A percentile compares a stretch with the other conserved stretches of the same genome.
Evolutionary conservation across 495 filamentous ascomycete genomes (phyloP).

Genomic region (Polyplosphaeria fusca): DNA sequence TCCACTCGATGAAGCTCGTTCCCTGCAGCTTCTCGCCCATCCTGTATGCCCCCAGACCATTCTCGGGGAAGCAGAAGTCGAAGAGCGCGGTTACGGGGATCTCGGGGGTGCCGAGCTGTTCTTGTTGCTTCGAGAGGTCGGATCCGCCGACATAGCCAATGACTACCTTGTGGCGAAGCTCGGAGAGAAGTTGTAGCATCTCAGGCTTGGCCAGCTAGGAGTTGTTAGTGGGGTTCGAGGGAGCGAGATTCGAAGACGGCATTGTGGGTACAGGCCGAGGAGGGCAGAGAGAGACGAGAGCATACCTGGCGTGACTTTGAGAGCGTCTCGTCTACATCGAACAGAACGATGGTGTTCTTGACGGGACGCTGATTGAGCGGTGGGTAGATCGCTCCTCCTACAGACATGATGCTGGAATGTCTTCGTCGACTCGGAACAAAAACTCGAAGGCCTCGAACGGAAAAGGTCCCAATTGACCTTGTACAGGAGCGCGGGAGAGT

Average conservation of each 20-base stretch:
- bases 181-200: slow-evolving; percentile 76
- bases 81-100: slow-evolving; percentile 75
- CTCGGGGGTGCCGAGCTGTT: slow-evolving; percentile 71
- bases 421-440: not conserved
- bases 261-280: not conserved
- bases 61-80: slow-evolving; percentile 95
- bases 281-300: slow-evolving; percentile 14
- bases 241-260: not conserved
- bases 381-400: slow-evolving; percentile 59
- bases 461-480: not conserved
- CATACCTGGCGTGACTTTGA: slow-evolving; percentile 70
- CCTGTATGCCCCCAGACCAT: slow-evolving; percentile 88
- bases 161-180: slow-evolving; percentile 80
- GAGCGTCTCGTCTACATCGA: slow-evolving; percentile 90
- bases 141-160: slow-evolving; percentile 75
- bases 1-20: slow-evolving; percentile 83
- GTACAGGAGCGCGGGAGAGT: not conserved
- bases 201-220: slow-evolving; percentile 64
- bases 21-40: slow-evolving; percentile 67
- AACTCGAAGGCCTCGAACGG: too few relatives aligned
- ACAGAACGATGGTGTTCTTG: slow-evolving; percentile 85
- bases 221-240: not conserved
- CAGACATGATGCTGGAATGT: slow-evolving; percentile 33
- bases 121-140: slow-evolving; percentile 88
- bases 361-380: slow-evolving; percentile 75